A percentile compares a stretch with the other conserved stretches of the same genome.
phyloP scores from a whole-genome alignment of 2,329 filamentous ascomycete genomes.

The Annulohypoxylon truncatum region DNA sequence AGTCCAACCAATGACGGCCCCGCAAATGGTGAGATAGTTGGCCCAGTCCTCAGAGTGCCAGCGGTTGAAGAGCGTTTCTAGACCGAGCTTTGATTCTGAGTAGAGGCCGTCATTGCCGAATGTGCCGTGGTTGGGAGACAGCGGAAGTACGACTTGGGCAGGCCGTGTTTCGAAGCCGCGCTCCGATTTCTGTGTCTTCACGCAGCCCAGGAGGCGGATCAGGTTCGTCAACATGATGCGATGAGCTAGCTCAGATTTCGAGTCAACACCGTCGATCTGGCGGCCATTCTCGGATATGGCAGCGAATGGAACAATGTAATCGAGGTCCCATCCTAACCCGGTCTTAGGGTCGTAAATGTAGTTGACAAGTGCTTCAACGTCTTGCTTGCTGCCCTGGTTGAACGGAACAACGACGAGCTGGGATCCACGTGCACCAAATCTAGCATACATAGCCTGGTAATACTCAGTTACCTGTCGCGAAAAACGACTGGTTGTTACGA shows the following conservation, averaged over 20 bases:
- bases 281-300: constrained; percentile 98
- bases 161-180: constrained; percentile 94
- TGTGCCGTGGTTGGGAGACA: constrained; percentile 98
- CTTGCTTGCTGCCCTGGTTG: constrained; percentile 98
- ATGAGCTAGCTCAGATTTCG: constrained; percentile 96
- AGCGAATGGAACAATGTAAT: constrained; percentile 95
- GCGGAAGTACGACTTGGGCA: constrained; percentile 93
- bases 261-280: constrained; percentile 96
- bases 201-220: constrained; percentile 85
- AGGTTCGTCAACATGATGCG: constrained; percentile 99
- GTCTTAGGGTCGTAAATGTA: constrained; percentile 98
- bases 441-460: constrained; percentile 98
- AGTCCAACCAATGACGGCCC: constrained; percentile 98
- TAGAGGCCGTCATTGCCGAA: constrained; percentile 98
- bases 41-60: constrained; percentile 99
- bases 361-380: constrained; percentile 90
- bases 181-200: constrained; percentile 90
- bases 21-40: constrained; percentile 97
- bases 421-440: constrained; percentile 91
- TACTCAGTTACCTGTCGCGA: constrained; percentile 98
- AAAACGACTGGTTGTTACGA: constrained; percentile 96
- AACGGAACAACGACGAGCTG: constrained; percentile 98
- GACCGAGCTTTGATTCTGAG: constrained; percentile 95
- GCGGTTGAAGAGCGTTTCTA: constrained; percentile 97
- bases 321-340: constrained; percentile 97